These are phyloP conservation scores for Aureobasidium namibiae DNA, from an alignment of 2,329 filamentous ascomycete species.

Conservation along the genomic window DNA sequence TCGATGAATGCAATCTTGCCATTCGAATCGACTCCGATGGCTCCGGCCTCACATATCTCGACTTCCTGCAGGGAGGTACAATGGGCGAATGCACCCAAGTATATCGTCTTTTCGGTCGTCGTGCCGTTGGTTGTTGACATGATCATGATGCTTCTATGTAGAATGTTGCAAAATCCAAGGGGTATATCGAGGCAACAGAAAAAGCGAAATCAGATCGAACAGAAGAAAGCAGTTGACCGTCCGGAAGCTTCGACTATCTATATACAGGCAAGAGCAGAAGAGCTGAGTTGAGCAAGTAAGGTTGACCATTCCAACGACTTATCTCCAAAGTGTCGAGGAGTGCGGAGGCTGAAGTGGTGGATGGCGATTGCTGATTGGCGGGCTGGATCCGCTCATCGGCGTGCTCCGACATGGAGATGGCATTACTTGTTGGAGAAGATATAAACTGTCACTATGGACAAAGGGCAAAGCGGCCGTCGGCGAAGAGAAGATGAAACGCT, in stretches of 20 bases:
- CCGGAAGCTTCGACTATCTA: background rate
- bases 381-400: background rate
- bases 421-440: background rate
- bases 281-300: background rate
- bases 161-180: background rate
- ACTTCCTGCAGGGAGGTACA: conserved; percentile 39
- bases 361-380: conserved; percentile 5
- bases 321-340: conserved; percentile 2
- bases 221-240: background rate
- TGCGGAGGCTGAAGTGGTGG: background rate
- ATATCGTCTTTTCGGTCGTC: conserved; percentile 35
- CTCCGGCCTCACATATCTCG: conserved; percentile 40
- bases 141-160: background rate
- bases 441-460: background rate
- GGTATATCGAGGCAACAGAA: background rate
- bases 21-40: conserved; percentile 43
- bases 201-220: background rate
- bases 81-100: conserved; percentile 56
- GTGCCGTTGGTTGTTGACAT: conserved; percentile 10
- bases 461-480: background rate
- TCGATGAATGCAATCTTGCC: conserved; percentile 45
- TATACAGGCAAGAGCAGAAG: background rate
- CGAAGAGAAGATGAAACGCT: background rate
- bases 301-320: conserved; percentile 5
- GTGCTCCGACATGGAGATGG: conserved; percentile 9